Percentiles rank a stretch among this genome's conserved stretches.
Evolutionary conservation across 306 rosid genomes (phyloP).

Genomic region (Medicago lupulina): DNA sequence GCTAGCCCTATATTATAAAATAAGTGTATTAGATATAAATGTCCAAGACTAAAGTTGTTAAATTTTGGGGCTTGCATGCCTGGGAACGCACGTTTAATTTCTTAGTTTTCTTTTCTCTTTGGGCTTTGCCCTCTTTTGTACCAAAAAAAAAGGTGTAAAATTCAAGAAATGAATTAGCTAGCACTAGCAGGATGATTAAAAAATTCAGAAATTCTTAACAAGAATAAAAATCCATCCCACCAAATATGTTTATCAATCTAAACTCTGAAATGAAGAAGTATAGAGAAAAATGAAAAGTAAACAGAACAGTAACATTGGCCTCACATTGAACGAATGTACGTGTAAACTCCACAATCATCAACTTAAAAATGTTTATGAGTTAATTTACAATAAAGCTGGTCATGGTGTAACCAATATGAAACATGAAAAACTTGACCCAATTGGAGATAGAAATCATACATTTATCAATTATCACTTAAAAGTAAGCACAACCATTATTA

Average conservation of each 20-base stretch:
- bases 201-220: not conserved
- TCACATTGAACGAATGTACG: not conserved
- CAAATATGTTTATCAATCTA: slow-evolving; percentile 6
- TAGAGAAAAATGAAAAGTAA: not conserved
- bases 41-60: slow-evolving; percentile 6
- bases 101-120: too few species aligned
- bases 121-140: too few species aligned
- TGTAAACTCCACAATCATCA: not conserved
- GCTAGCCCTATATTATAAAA: not conserved
- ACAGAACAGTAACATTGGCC: not conserved
- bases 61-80: too few species aligned
- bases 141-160: not conserved
- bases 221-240: slow-evolving; percentile 15
- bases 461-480: not conserved
- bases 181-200: not conserved
- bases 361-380: not conserved
- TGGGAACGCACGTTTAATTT: too few species aligned
- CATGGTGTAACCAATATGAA: too few species aligned
- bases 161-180: not conserved
- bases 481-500: not conserved
- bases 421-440: too few species aligned
- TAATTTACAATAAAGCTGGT: not conserved
- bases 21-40: slow-evolving; percentile 3
- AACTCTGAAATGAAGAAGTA: slow-evolving; percentile 34
- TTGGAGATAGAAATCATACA: too few species aligned